These are phyloP conservation scores for Zygosaccharomyces kombuchaensis DNA, from an alignment of 805 yeast genomes.

Conservation along the genomic window DNA sequence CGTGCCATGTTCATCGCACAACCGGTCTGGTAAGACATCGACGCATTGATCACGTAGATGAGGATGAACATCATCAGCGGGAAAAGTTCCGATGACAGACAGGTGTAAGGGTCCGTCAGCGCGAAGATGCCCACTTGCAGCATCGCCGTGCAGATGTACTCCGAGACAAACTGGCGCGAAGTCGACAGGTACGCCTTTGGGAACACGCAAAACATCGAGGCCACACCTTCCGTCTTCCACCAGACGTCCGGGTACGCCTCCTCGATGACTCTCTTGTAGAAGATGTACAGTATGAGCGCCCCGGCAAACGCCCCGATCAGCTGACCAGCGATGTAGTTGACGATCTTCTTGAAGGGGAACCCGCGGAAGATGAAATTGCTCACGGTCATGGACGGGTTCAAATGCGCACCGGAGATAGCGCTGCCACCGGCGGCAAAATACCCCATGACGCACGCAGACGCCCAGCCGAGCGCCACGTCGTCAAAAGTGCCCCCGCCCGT, in stretches of 20 bases:
- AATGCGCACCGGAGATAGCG: constrained; percentile 52
- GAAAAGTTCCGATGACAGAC: constrained; percentile 43
- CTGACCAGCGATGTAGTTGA: constrained; percentile 44
- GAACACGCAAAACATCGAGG: constrained; percentile 46
- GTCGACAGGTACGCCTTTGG: constrained; percentile 40
- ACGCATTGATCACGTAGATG: constrained; percentile 44
- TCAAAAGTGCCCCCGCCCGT: constrained; percentile 40
- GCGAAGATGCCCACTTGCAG: constrained; percentile 47
- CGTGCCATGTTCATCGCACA: constrained; percentile 53
- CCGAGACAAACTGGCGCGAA: constrained; percentile 46
- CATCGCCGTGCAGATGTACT: constrained; percentile 42
- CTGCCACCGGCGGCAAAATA: constrained; percentile 48
- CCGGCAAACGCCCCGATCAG: constrained; percentile 47
- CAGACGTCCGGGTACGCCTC: constrained; percentile 27
- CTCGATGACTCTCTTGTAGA: constrained; percentile 38
- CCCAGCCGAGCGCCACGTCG: constrained; percentile 48
- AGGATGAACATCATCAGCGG: constrained; percentile 46
- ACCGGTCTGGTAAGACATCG: constrained; percentile 51
- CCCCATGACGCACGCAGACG: constrained; percentile 50
- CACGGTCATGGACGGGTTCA: constrained; percentile 51
- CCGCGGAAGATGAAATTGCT: constrained; percentile 46
- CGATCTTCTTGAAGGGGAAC: constrained; percentile 48
- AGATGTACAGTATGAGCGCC: constrained; percentile 43
- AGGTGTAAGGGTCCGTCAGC: constrained; percentile 48
- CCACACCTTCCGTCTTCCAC: constrained; percentile 31